phyloP scores from a whole-genome alignment of 441 rosid genomes.

The Hura crepitans region DNA sequence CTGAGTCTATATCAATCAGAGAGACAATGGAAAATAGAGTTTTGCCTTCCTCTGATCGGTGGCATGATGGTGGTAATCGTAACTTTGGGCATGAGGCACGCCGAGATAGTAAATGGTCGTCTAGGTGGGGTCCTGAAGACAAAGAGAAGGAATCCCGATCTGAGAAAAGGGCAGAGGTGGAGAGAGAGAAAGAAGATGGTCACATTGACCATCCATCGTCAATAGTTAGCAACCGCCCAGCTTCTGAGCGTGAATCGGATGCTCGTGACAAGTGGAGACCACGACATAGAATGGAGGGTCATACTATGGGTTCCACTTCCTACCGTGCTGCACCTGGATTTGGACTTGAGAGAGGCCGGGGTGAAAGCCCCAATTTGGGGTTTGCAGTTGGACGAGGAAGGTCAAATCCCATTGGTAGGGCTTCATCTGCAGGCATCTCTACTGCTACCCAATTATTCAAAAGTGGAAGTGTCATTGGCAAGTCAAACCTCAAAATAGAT shows the following conservation, averaged over 20 bases:
- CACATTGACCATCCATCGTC: slow-evolving; percentile 49
- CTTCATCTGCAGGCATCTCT: slow-evolving; percentile 28
- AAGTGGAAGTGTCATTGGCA: slow-evolving; percentile 39
- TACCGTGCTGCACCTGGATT: slow-evolving; percentile 87
- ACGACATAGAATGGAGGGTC: slow-evolving; percentile 51
- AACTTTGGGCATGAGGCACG: slow-evolving; percentile 50
- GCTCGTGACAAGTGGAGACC: slow-evolving; percentile 99
- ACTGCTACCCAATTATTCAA: slow-evolving; percentile 25
- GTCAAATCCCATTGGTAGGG: slow-evolving; percentile 41
- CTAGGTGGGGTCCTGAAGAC: slow-evolving; percentile 99
- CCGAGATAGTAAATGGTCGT: slow-evolving; percentile 90
- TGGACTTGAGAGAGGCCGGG: slow-evolving; percentile 66
- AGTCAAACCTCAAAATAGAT: slow-evolving; percentile 30
- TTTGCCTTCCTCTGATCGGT: slow-evolving; percentile 59
- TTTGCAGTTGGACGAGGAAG: slow-evolving; percentile 85
- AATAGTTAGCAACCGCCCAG: slow-evolving; percentile 36
- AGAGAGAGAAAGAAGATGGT: slow-evolving; percentile 49
- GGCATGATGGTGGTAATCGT: slow-evolving; percentile 52
- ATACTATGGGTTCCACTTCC: slow-evolving; percentile 32
- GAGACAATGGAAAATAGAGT: slow-evolving; percentile 56
- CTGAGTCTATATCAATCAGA: slow-evolving; percentile 43
- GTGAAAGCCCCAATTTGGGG: slow-evolving; percentile 56
- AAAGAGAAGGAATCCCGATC: slow-evolving; percentile 72
- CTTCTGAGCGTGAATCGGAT: slow-evolving; percentile 70
- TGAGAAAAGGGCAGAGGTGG: slow-evolving; percentile 61